These are phyloP conservation scores for Phytophthora gonapodyides DNA, from an alignment of 352 stramenopile species.

Conservation along the genomic window DNA sequence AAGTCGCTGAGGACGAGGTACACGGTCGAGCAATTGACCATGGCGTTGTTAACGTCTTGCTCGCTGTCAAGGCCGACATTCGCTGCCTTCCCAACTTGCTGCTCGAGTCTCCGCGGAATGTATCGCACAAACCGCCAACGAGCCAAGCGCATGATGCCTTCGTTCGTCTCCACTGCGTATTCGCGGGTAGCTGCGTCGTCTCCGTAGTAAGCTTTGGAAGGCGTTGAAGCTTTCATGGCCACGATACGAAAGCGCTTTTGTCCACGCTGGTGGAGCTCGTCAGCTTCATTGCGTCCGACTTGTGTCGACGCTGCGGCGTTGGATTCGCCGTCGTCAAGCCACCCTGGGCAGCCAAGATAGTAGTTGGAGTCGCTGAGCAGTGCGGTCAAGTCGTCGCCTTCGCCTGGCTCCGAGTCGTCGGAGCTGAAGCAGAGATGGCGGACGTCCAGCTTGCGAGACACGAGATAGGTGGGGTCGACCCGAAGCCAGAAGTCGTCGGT, in stretches of 20 bases:
- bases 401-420: slow-evolving; percentile 7
- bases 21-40: slow-evolving; percentile 48
- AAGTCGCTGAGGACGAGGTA: slow-evolving; percentile 47
- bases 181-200: slow-evolving; percentile 66
- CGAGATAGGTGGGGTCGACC: slow-evolving; percentile 36
- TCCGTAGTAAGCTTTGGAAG: slow-evolving; percentile 55
- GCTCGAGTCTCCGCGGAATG: slow-evolving; percentile 11
- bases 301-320: slow-evolving; percentile 2
- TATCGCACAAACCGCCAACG: slow-evolving; percentile 51
- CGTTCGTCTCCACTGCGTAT: slow-evolving; percentile 66
- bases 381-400: slow-evolving; percentile 38
- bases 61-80: slow-evolving; percentile 6
- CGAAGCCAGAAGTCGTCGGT: slow-evolving; percentile 65
- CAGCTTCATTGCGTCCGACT: background rate
- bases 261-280: background rate
- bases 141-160: slow-evolving; percentile 52
- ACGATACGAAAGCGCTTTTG: slow-evolving; percentile 52
- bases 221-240: slow-evolving; percentile 59
- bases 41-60: slow-evolving; percentile 29
- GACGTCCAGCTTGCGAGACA: slow-evolving; percentile 14
- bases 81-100: slow-evolving; percentile 1
- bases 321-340: slow-evolving; percentile 39
- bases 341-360: slow-evolving; percentile 60
- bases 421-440: slow-evolving; percentile 3
- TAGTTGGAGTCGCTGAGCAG: slow-evolving; percentile 61